Percentiles rank a stretch among this genome's conserved stretches.
Conservation (phyloP, 306 rosid species). For the Lagenaria siceraria region DNA sequence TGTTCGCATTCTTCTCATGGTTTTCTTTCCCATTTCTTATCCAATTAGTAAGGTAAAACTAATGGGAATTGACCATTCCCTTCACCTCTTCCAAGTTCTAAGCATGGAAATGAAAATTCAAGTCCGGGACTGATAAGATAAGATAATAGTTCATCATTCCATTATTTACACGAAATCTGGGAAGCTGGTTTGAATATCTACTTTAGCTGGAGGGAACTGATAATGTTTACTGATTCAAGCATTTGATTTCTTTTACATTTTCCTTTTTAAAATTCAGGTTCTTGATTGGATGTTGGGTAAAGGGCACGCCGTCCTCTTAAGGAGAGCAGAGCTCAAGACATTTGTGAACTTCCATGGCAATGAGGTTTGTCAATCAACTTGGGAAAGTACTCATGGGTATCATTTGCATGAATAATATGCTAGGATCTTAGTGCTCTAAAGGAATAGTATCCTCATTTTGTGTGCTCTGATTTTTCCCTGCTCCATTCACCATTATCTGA, state of each 20-base stretch:
- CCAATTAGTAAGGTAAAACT: slow-evolving; percentile 83
- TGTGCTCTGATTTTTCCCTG: neutral
- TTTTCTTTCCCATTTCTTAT: slow-evolving; percentile 72
- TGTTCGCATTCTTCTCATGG: slow-evolving; percentile 67
- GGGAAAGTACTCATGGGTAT: neutral
- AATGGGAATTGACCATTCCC: neutral
- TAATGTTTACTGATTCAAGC: neutral
- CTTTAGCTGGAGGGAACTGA: neutral
- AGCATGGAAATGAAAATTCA: neutral
- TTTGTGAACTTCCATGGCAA: slow-evolving; percentile 93
- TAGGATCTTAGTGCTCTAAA: neutral
- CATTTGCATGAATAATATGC: neutral
- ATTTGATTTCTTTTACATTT: neutral
- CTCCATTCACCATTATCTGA: slow-evolving; percentile 1
- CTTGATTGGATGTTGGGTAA: slow-evolving; percentile 96
- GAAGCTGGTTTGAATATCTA: neutral
- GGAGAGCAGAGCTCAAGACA: slow-evolving; percentile 97
- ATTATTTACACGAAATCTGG: neutral
- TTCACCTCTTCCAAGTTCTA: neutral
- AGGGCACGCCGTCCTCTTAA: slow-evolving; percentile 85
- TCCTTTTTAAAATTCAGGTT: slow-evolving; percentile 30
- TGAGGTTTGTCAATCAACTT: slow-evolving; percentile 45
- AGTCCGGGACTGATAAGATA: neutral
- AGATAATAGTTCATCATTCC: neutral
- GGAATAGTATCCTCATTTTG: neutral